Evolutionary conservation across 768 basidiomycete species (phyloP).

Genomic region (Boletus subcaerulescens): DNA sequence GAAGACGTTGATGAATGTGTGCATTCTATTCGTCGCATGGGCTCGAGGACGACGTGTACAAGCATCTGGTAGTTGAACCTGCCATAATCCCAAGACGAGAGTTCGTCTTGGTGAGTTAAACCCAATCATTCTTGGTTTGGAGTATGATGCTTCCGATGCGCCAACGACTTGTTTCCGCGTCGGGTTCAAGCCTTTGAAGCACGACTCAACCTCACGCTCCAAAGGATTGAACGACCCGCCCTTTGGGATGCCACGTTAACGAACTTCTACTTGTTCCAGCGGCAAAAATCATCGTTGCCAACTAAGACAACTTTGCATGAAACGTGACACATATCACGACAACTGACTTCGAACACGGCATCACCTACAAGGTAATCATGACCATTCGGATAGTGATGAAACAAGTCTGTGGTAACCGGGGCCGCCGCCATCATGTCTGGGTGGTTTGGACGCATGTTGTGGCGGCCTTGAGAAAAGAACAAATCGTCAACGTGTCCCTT

Average conservation of each 20-base stretch:
- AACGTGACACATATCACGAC: constrained; percentile 54
- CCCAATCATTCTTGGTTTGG: constrained; percentile 1
- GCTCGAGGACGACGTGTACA: too few relatives aligned
- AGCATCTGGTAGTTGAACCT: too few relatives aligned
- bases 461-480: constrained; percentile 54
- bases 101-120: too few relatives aligned
- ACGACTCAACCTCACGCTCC: too few relatives aligned
- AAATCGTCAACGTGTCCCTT: constrained; percentile 71
- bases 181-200: constrained; percentile 14
- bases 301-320: neutral
- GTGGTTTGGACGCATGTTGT: constrained; percentile 78
- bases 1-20: too few relatives aligned
- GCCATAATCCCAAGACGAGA: too few relatives aligned
- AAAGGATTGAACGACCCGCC: too few relatives aligned
- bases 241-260: too few relatives aligned
- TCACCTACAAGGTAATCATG: constrained; percentile 68
- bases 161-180: constrained; percentile 21
- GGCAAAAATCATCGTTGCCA: neutral
- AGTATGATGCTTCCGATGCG: constrained; percentile 8
- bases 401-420: constrained; percentile 68
- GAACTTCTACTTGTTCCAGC: constrained; percentile 51
- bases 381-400: constrained; percentile 71
- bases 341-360: constrained; percentile 82
- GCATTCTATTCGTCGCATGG: too few relatives aligned
- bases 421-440: constrained; percentile 69